phyloP scores from a whole-genome alignment of 176 grass and related monocot species.

The Thinopyrum elongatum region DNA sequence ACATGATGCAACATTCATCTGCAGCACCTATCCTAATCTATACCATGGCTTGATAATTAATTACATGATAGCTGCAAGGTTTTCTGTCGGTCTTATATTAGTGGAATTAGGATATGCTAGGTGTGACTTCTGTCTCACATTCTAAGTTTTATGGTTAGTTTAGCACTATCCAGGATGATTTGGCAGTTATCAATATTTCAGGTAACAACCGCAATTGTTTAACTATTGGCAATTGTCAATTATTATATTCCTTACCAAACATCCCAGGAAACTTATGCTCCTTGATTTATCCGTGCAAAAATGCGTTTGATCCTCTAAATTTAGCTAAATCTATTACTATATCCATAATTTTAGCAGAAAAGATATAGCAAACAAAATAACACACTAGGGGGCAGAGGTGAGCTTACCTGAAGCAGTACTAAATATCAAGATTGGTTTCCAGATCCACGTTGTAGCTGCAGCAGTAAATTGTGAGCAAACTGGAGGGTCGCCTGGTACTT shows the following conservation, averaged over 20 bases:
- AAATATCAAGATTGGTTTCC: slow-evolving; percentile 54
- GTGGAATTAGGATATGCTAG: neutral
- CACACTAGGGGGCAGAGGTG: neutral
- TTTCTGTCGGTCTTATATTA: neutral
- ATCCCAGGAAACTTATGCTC: neutral
- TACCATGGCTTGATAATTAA: neutral
- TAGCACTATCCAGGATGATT: neutral
- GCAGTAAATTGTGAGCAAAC: slow-evolving; percentile 77
- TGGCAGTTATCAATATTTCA: neutral
- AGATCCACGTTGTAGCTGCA: slow-evolving; percentile 62
- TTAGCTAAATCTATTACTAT: neutral
- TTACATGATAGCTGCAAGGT: neutral
- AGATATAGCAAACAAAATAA: neutral
- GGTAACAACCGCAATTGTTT: neutral
- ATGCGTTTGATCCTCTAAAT: neutral
- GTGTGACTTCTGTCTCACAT: neutral
- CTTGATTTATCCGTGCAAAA: neutral
- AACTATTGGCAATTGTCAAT: neutral
- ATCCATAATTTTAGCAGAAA: slow-evolving; percentile 1
- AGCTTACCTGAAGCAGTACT: slow-evolving; percentile 31
- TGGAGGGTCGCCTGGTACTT: slow-evolving; percentile 87
- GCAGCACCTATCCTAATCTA: neutral
- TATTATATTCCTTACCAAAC: neutral
- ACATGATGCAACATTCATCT: neutral
- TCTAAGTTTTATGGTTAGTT: neutral